A percentile compares a stretch with the other conserved stretches of the same genome.
These are phyloP conservation scores for Tricholoma furcatifolium DNA, from an alignment of 768 basidiomycete species.

Conservation along the genomic window DNA sequence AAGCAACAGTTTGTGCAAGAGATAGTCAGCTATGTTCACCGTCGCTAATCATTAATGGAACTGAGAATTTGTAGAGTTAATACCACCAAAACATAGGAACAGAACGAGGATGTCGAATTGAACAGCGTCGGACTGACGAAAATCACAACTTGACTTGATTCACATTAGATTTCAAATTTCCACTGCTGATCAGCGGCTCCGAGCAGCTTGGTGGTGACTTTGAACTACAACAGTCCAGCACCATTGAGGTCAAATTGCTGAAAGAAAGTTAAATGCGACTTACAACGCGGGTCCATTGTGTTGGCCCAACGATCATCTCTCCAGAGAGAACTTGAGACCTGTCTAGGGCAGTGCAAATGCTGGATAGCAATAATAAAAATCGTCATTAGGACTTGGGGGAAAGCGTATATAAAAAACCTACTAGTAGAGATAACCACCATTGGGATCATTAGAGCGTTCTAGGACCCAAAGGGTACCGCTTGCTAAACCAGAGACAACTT, in stretches of 20 bases:
- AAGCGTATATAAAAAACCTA: background rate
- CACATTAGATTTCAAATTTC: background rate
- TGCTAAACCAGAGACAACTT: background rate
- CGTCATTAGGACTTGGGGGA: background rate
- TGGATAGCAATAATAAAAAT: background rate
- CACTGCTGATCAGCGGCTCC: background rate
- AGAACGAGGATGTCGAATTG: no score
- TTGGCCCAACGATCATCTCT: background rate
- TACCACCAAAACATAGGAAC: no score
- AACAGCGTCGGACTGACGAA: no score
- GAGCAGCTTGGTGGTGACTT: background rate
- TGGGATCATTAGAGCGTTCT: conserved; percentile 1
- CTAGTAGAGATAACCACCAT: conserved; percentile 9
- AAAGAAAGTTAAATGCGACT: background rate
- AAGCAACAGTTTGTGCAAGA: no score
- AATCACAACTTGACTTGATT: no score
- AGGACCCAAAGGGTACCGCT: conserved; percentile 8
- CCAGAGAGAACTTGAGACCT: conserved; percentile 4
- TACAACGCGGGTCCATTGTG: background rate
- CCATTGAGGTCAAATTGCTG: background rate
- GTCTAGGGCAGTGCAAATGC: conserved; percentile 5
- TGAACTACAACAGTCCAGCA: background rate
- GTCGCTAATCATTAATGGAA: no score
- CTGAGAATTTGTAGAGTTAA: no score
- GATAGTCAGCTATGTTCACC: no score